These are phyloP conservation scores for Aspergillus mulundensis DNA, from an alignment of 495 filamentous ascomycete species.

Conservation along the genomic window DNA sequence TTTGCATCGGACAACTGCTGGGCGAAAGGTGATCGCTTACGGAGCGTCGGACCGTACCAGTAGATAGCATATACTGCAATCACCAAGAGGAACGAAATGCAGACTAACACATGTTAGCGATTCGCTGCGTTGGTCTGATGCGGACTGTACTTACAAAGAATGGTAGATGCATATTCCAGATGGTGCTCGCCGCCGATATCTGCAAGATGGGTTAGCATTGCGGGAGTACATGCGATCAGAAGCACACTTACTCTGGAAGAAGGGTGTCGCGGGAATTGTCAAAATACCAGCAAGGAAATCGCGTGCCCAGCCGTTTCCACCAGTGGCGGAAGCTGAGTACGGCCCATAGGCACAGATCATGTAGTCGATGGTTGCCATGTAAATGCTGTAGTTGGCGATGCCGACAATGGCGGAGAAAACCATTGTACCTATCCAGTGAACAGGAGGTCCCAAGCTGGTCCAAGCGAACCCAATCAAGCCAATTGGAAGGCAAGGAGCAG, in stretches of 20 bases:
- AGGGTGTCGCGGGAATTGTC: constrained; percentile 70
- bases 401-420: constrained; percentile 61
- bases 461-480: constrained; percentile 62
- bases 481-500: constrained; percentile 54
- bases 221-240: background rate
- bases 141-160: constrained; percentile 48
- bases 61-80: constrained; percentile 73
- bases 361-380: constrained; percentile 75
- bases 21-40: constrained; percentile 69
- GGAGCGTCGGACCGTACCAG: constrained; percentile 65
- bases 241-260: constrained; percentile 48
- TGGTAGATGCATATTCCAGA: constrained; percentile 66
- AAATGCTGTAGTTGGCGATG: constrained; percentile 66
- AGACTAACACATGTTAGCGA: constrained; percentile 30
- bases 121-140: too few species aligned
- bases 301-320: constrained; percentile 69
- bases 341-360: constrained; percentile 69
- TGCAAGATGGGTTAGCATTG: constrained; percentile 11
- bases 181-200: constrained; percentile 60
- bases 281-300: constrained; percentile 81
- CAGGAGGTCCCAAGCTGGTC: constrained; percentile 53
- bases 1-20: constrained; percentile 59
- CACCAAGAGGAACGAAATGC: constrained; percentile 66
- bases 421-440: constrained; percentile 65
- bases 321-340: constrained; percentile 68